phyloP scores from a whole-genome alignment of 352 stramenopile genomes.

The Nothophytophthora sp. region DNA sequence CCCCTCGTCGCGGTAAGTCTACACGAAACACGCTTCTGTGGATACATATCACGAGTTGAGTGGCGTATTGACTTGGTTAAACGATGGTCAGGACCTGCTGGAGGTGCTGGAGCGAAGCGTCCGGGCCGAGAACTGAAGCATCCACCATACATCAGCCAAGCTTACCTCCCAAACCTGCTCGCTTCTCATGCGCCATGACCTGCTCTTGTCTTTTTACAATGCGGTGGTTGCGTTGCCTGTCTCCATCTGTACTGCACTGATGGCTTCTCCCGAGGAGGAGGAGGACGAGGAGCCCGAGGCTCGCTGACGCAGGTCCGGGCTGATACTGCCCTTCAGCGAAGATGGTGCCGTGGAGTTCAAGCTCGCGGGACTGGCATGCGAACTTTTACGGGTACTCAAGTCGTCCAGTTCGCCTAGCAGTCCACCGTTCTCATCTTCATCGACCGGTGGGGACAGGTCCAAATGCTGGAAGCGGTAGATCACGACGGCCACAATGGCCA shows the following conservation, averaged over 20 bases:
- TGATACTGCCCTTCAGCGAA: conserved; percentile 5
- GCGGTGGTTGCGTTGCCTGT: conserved; percentile 11
- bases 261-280: neutral
- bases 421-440: conserved; percentile 32
- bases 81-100: conserved; percentile 31
- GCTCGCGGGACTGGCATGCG: conserved; percentile 8
- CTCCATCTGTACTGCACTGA: conserved; percentile 22
- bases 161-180: conserved; percentile 11
- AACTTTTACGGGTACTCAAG: conserved; percentile 10
- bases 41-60: neutral
- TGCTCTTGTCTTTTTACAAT: conserved; percentile 15
- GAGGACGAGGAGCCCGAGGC: conserved; percentile 4
- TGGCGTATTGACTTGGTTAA: neutral
- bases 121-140: neutral
- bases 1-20: conserved; percentile 41
- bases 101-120: conserved; percentile 17
- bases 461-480: conserved; percentile 46
- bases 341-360: conserved; percentile 16
- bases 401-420: conserved; percentile 37
- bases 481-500: conserved; percentile 50
- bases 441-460: conserved; percentile 9
- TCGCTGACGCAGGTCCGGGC: conserved; percentile 28
- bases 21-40: neutral
- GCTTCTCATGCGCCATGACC: conserved; percentile 4
- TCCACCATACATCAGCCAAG: neutral